Base-by-base conservation (phyloP, 768 basidiomycete species). In the Lactarius trivialis region DNA sequence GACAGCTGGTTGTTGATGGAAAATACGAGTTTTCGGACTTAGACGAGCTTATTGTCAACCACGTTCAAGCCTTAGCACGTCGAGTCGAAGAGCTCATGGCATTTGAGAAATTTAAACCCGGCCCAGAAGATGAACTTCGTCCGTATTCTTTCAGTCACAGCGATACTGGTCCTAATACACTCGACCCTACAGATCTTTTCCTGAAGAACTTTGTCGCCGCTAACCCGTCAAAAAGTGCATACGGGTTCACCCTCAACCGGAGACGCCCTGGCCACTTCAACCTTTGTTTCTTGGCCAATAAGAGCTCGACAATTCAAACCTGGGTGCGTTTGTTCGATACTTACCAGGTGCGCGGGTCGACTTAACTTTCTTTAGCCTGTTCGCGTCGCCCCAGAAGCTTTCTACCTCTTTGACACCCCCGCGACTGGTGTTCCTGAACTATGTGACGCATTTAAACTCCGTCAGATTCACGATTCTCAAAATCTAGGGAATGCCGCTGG, bases 11-110 rank as follows among this genome's bases (percentile, higher is more conserved):
- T 61, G 85, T 93, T 28, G 91, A 93, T 67, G 76, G 77, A 43
- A 85, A 82, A 61, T 92, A 95, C 71, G 82, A 80, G 41, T 98
- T 95, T 73, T 85, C 88, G 43, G 97, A 98, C 79, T 79, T 99
- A 60, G 97, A 99, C 72, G 96, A 99, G 72, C 73, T 99, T 67
- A 93, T 98, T 67, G 93, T 98, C 72, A 94, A 94, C 70, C 94
- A 99, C 73, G 86, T 98, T 45, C 91, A 93, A 77, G 88, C 93
- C 9, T 95, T 95, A 80, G 87, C 91, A 49, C 85, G 92, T 43
- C 87, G 91, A 67, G 88, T 98, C 1, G 95, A 98, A 73, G 94
- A 98, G 71, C 76, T 98, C 59, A 93, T 93, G 86, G 83, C 86
- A 26, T 91, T 94, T 69, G 97, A 98, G 69, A 97, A 97, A 73